These are phyloP conservation scores for Pisolithus microcarpus DNA, from an alignment of 768 basidiomycete genomes.

Conservation along the genomic window DNA sequence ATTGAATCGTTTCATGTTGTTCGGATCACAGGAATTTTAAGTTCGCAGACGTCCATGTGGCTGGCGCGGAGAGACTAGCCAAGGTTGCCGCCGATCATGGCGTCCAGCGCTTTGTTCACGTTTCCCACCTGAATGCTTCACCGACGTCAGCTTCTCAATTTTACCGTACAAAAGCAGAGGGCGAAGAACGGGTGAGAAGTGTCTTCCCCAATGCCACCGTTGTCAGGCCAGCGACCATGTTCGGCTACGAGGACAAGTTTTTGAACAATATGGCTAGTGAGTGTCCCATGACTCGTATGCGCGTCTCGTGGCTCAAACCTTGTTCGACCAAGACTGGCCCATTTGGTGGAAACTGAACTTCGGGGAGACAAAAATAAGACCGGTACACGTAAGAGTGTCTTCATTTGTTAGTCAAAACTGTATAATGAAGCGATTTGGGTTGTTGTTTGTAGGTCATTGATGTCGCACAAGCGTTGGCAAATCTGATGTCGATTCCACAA, in stretches of 20 bases:
- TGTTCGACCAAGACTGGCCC: constrained; percentile 60
- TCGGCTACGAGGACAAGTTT: constrained; percentile 91
- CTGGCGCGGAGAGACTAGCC: constrained; percentile 82
- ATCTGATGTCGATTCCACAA: constrained; percentile 59
- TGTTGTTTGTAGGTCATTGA: constrained; percentile 65
- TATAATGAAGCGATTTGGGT: constrained; percentile 8
- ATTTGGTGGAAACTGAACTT: constrained; percentile 93
- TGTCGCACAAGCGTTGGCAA: constrained; percentile 86
- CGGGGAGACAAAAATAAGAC: constrained; percentile 79
- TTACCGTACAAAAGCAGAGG: constrained; percentile 85
- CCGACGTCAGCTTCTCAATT: constrained; percentile 70
- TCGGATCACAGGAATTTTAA: constrained; percentile 68
- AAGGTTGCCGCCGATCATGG: constrained; percentile 68
- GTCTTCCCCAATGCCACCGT: constrained; percentile 85
- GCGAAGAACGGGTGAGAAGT: constrained; percentile 79
- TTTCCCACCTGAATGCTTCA: constrained; percentile 92
- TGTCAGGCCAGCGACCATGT: constrained; percentile 79
- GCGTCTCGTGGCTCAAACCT: constrained; percentile 9
- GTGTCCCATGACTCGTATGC: constrained; percentile 24
- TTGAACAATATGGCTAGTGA: constrained; percentile 87
- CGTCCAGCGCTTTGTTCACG: constrained; percentile 82
- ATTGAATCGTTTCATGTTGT: constrained; percentile 7
- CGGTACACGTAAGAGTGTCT: constrained; percentile 68
- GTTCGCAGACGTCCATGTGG: constrained; percentile 72
- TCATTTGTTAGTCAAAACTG: constrained; percentile 11